Percentiles rank a stretch among this genome's conserved stretches.
Conservation (phyloP, 495 filamentous ascomycete species). For the Podospora tetraspora region DNA sequence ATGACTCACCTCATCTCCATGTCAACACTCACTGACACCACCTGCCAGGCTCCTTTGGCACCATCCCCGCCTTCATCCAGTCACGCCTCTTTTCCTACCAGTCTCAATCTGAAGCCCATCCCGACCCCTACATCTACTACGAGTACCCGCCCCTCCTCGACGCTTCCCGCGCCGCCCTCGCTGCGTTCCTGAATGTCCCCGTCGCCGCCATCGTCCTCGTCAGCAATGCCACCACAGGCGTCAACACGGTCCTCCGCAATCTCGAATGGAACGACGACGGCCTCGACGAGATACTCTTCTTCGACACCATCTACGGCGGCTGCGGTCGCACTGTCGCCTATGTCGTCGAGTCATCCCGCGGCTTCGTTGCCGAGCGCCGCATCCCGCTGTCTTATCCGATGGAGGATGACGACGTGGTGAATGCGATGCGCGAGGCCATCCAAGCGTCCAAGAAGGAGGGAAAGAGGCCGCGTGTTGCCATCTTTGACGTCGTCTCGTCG, state of each 20-base stretch:
- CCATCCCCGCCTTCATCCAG: constrained; percentile 59
- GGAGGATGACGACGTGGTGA: constrained; percentile 52
- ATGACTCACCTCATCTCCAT: neutral
- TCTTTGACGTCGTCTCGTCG: constrained; percentile 77
- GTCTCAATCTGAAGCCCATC: constrained; percentile 53
- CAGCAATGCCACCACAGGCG: constrained; percentile 72
- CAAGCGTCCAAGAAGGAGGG: constrained; percentile 37
- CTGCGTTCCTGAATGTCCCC: constrained; percentile 57
- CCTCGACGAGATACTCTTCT: constrained; percentile 60
- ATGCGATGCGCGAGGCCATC: constrained; percentile 47
- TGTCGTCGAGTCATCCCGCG: constrained; percentile 52
- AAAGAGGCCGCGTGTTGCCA: constrained; percentile 49
- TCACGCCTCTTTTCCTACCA: constrained; percentile 54
- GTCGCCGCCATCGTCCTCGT: constrained; percentile 66
- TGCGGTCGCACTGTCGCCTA: constrained; percentile 67
- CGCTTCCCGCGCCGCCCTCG: constrained; percentile 57
- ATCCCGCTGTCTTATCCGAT: constrained; percentile 51
- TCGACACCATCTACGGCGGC: constrained; percentile 71
- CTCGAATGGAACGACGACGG: constrained; percentile 48
- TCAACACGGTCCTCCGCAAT: constrained; percentile 75
- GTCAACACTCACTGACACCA: neutral
- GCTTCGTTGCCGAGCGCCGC: constrained; percentile 31
- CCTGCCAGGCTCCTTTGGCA: constrained; percentile 65
- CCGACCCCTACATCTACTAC: constrained; percentile 70
- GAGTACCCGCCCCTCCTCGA: constrained; percentile 55